Evolutionary conservation across 2,329 filamentous ascomycete genomes (phyloP), one percentile per base, ranked within the genome.

Genomic region (Leptosphaerulina australis): DNA sequence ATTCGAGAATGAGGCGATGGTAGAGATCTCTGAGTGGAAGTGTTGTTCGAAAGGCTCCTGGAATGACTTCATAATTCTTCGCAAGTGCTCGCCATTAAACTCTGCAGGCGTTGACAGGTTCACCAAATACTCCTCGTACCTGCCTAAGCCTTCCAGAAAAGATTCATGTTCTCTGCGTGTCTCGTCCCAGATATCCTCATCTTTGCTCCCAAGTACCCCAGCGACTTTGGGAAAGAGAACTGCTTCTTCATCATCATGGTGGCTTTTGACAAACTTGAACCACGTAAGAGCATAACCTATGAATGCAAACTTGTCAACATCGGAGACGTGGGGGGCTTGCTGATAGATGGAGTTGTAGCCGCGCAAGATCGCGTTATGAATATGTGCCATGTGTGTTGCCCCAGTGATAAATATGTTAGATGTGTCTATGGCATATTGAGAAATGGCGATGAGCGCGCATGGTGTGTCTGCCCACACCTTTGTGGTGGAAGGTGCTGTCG

Each of bases 291-390:
- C 60, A 45, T 74, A 74, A 0, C 70, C 70, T 14, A 74, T 56
- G 47, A 74, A 74, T 4, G 71, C 65, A 1, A 64, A 36, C 38
- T 70, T 69, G 35, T 74, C 69, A 10, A 48, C 60, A 2, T 60
- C 44, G 35, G 53, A 59, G 6, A 74, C 50, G 45, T 69, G 52
- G 0, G 66, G 68, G 0, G 71, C 69, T 62, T 76, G 74, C 0
- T 68, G 60, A 45, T 74, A 75, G 20, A 75, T 74, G 12, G 68
- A 68, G 56, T 76, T 76, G 57, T 71, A 74, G 28, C 71, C 71
- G 26, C 73, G 63, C 5, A 76, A 55, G 29, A 76, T 69, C 0
- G 70, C 60, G 33, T 76, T 76, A 58, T 76, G 74, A 9, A 75
- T 63, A 28, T 72, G 62, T 6, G 71, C 65, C 73, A 73, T 71